Base-by-base conservation (phyloP, 306 rosid genomes). In the Mucuna pruriens region DNA sequence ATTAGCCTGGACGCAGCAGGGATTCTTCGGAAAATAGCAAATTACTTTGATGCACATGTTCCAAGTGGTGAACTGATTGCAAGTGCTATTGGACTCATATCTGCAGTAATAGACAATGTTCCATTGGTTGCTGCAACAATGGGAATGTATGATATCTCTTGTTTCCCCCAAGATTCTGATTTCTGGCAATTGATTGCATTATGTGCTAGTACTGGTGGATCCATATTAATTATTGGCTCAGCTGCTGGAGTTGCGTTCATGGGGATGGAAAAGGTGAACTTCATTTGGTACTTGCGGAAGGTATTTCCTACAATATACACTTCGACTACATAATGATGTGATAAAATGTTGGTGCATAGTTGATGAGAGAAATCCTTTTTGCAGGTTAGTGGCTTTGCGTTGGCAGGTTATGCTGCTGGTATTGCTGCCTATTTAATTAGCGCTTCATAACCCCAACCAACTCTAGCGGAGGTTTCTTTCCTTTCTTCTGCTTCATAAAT, bases 241-340 rank as follows among this genome's bases (percentile, higher is more conserved):
- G 95, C 99, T 49, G 95, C 98, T 19, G 98, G 97, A 80, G 97
- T 91, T 63, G 94, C 99, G 63, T 91, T 91, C 86, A 92, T 92
- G 99, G 99, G 97, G 78, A 95, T 92, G 99, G 97, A 95, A 84
- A 95, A 90, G 81, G 95, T 92, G 83, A 88, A 93, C 65, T 95
- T 95, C 92, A 83, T 92, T 85, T 95, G 99, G 95, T 95, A 91
- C 88, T 79, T 95, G 1, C 84, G 88, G 67, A 92, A 95, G 97
- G 99, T 95, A 89, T 33, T 57, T 46, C 61, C 77, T 63, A 5
- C 65, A 31, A 2, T 52, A 2, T 52, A 25, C 23, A 26, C 31
- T n/a, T 9, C 8, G 68, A 74, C n/a, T n/a, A n/a, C 11, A 31
- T 48, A 10, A 57, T 79, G 58, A 72, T 40, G 62, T 46, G 23